These are phyloP conservation scores for Mycena rebaudengoi DNA, from an alignment of 768 basidiomycete genomes.

Conservation along the genomic window DNA sequence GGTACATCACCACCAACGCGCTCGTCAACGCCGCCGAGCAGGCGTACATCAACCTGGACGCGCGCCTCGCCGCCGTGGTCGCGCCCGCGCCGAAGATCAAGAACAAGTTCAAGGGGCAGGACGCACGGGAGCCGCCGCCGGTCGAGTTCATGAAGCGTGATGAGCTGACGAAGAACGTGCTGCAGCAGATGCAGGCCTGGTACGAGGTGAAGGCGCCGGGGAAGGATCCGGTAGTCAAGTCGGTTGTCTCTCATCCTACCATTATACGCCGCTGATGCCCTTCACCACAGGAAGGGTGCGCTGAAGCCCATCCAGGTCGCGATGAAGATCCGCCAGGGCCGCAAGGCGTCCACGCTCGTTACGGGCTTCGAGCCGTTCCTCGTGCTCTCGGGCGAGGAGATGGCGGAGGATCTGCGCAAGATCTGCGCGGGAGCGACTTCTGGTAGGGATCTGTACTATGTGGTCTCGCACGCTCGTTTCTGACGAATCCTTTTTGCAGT, in stretches of 20 bases:
- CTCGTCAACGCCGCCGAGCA: constrained; percentile 64
- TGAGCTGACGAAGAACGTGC: constrained; percentile 37
- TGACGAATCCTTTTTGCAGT: constrained; percentile 48
- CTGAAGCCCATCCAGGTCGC: constrained; percentile 75
- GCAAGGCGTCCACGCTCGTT: constrained; percentile 79
- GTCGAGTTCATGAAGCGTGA: not conserved
- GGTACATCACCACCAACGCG: constrained; percentile 66
- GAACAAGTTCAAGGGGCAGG: constrained; percentile 48
- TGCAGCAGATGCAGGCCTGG: constrained; percentile 81
- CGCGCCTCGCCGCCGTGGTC: constrained; percentile 35
- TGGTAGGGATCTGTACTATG: constrained; percentile 51
- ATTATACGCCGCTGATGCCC: constrained; percentile 5
- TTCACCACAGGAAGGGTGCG: constrained; percentile 71
- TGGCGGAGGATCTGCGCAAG: constrained; percentile 82
- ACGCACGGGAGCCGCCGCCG: not conserved
- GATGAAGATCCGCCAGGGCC: constrained; percentile 79
- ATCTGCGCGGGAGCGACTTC: constrained; percentile 83
- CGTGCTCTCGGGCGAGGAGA: constrained; percentile 67
- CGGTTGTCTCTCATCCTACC: constrained; percentile 31
- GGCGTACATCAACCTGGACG: not conserved
- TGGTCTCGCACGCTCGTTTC: not conserved
- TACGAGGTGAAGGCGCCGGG: constrained; percentile 67
- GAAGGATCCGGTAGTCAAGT: constrained; percentile 69
- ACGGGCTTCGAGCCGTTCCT: constrained; percentile 84
- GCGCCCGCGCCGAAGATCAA: constrained; percentile 48